Evolutionary conservation across 2,329 filamentous ascomycete species (phyloP).

Genomic region (Colletotrichum noveboracense): DNA sequence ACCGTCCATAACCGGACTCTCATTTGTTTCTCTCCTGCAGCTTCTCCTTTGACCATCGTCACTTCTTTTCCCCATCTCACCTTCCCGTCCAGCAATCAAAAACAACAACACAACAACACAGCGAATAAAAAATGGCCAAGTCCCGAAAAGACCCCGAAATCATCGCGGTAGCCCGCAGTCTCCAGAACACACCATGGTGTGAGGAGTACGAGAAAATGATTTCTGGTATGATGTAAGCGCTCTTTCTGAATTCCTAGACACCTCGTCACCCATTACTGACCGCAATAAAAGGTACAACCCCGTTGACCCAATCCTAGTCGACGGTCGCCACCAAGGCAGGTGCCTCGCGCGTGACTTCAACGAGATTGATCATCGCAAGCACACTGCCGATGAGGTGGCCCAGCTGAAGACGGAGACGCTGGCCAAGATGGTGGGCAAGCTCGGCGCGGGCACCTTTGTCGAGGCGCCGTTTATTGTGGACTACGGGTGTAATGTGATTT

Average conservation of each 20-base stretch:
- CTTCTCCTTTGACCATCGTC: fast-evolving
- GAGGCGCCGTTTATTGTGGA: conserved; percentile 65
- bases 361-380: conserved; percentile 58
- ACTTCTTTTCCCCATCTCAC: background rate
- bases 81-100: background rate
- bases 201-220: conserved; percentile 19
- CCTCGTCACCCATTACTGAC: background rate
- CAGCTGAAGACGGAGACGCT: conserved; percentile 46
- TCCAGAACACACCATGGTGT: background rate
- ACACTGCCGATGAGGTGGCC: conserved; percentile 34
- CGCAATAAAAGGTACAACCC: conserved; percentile 47
- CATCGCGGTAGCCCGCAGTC: background rate
- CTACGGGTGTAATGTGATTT: conserved; percentile 65
- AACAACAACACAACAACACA: too few relatives aligned
- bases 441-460: conserved; percentile 56
- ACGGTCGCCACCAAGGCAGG: conserved; percentile 51
- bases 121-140: too few relatives aligned
- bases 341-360: conserved; percentile 54
- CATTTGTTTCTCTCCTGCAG: background rate
- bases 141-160: background rate
- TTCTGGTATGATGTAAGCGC: conserved; percentile 13
- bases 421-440: conserved; percentile 45
- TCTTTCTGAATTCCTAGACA: too few relatives aligned
- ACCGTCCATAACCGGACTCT: fast-evolving
- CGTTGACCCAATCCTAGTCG: conserved; percentile 46